phyloP scores from a whole-genome alignment of 331 rosid genomes.

The Pyrus hybrid region DNA sequence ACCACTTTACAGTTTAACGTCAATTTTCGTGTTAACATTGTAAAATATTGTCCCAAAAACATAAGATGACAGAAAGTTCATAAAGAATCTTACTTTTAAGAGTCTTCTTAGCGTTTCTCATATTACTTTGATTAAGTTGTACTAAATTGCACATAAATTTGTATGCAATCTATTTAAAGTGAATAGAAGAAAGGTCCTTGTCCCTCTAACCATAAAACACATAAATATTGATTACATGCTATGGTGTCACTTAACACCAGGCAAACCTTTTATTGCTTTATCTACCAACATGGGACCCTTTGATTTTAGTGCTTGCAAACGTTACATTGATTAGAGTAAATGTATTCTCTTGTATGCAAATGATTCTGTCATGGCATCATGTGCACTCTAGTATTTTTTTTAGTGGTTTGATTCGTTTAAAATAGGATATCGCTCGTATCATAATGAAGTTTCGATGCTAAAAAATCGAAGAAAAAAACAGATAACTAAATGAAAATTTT shows the following conservation, averaged over 20 bases:
- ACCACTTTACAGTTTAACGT: no score
- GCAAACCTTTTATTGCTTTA: neutral
- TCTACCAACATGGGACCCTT: neutral
- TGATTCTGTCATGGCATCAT: no score
- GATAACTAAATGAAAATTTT: neutral
- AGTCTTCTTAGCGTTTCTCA: no score
- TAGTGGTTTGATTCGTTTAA: neutral
- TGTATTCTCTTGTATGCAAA: no score
- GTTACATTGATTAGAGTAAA: no score
- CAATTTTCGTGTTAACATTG: no score
- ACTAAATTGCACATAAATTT: neutral
- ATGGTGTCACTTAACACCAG: neutral
- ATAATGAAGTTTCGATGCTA: neutral
- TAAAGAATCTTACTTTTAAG: no score
- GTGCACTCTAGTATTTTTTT: no score
- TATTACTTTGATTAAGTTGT: neutral
- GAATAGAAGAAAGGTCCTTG: neutral
- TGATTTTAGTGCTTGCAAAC: neutral
- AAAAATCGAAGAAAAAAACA: neutral
- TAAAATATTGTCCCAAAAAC: no score
- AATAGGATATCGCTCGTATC: no score
- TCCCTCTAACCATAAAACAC: neutral
- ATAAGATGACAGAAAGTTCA: no score
- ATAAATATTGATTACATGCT: neutral
- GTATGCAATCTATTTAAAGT: neutral